Evolutionary conservation across 2,329 filamentous ascomycete genomes (phyloP), one percentile per base, ranked within the genome.

Genomic region (Apiospora marii): DNA sequence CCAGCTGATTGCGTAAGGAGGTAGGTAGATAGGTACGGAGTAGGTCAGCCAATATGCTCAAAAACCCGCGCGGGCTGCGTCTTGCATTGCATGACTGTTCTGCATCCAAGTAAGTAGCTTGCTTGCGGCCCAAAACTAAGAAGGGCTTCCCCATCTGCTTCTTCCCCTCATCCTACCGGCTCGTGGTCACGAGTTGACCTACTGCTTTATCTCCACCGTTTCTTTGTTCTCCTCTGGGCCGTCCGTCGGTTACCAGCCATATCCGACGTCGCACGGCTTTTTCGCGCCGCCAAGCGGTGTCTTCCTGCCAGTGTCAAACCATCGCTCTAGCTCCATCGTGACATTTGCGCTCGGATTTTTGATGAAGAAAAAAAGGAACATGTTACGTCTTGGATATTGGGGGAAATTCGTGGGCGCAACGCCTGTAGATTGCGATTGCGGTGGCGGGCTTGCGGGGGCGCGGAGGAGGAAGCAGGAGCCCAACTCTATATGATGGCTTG

Each of bases 401-500:
- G 16, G 14, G 12, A 24, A 34, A 34, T 34, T 61, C 53, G 14
- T 6, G 27, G 53, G 53, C 27, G 53, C 3, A 58, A 58, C 51
- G 30, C 7, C 19, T 53, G n/a, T 64, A 64, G 58, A 64, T 64
- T 64, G 19, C 58, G 58, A 64, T 64, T 64, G 19, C 58, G 58
- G 58, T 64, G 58, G 58, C 58, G n/a, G n/a, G n/a, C n/a, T n/a
- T n/a, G n/a, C n/a, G 19, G 58, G 34, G 7, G 58, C 22, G 22
- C 30, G 58, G 58, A 64, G 19, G 58, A 22, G 16, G 27, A 12
- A 64, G 58, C 22, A 64, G 58, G 58, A 64, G 58, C 22, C 34
- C 58, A 64, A 64, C 58, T 64, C 41, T 64, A 64, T 64, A 64
- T 41, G 34, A 64, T 37, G 58, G 58, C 58, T 64, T 64, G 58